A percentile compares a stretch with the other conserved stretches of the same genome.
Conservation (phyloP, 2,329 filamentous ascomycete species). For the Diaporthe amygdali region DNA sequence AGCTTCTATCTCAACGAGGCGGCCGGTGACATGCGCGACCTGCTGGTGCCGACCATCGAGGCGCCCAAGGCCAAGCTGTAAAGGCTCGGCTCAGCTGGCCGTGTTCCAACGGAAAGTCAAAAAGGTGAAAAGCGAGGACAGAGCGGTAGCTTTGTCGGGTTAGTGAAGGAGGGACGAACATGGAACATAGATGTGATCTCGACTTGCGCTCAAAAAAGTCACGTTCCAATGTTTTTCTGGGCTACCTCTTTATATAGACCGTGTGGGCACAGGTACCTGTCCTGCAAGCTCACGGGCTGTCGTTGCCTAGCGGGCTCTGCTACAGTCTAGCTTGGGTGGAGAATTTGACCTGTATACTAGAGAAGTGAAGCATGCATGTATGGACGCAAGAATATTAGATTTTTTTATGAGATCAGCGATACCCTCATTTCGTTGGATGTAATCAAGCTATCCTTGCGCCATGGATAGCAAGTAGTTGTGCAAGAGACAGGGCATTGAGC, state of each 20-base stretch:
- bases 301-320: background rate
- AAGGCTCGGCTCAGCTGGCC: slow-evolving; percentile 18
- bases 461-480: background rate
- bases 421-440: background rate
- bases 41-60: slow-evolving; percentile 82
- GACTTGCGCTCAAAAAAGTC: background rate
- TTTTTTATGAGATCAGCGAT: background rate
- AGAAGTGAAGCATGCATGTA: background rate
- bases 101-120: background rate
- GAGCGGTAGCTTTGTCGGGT: background rate
- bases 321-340: background rate
- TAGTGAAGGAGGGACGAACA: background rate
- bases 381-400: background rate
- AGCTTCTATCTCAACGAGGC: slow-evolving; percentile 96
- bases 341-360: background rate
- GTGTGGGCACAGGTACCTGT: background rate
- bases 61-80: slow-evolving; percentile 88
- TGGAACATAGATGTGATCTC: background rate
- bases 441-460: background rate
- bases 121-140: background rate
- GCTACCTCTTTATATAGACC: background rate
- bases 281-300: background rate
- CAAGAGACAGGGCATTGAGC: no score
- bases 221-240: background rate
- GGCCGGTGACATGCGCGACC: slow-evolving; percentile 84